Evolutionary conservation across 192 early-diverging fungal species (phyloP).

Genomic region (Backusella tarrabulga): DNA sequence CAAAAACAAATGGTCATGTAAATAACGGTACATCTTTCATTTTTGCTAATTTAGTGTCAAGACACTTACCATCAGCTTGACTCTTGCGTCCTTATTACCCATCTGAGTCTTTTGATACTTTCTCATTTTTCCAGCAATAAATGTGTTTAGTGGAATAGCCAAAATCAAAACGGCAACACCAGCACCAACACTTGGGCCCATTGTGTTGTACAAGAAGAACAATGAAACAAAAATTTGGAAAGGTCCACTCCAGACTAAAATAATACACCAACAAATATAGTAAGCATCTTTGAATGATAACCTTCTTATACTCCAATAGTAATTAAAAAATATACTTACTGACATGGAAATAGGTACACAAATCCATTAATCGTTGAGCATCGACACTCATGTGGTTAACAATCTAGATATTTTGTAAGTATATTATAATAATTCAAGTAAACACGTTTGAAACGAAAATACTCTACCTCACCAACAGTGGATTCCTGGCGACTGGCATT

Average conservation of each 20-base stretch:
- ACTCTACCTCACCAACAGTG: slow-evolving; percentile 78
- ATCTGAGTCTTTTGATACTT: slow-evolving; percentile 81
- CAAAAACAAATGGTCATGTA: background rate
- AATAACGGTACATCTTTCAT: background rate
- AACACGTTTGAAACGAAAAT: background rate
- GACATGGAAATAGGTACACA: slow-evolving; percentile 72
- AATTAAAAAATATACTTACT: slow-evolving; percentile 10
- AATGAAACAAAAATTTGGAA: slow-evolving; percentile 24
- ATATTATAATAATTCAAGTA: background rate
- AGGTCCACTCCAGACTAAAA: slow-evolving; percentile 28
- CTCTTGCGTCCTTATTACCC: slow-evolving; percentile 78
- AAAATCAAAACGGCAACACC: slow-evolving; percentile 84
- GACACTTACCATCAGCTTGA: slow-evolving; percentile 41
- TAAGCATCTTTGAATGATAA: background rate
- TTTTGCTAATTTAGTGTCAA: background rate
- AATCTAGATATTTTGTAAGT: slow-evolving; percentile 28
- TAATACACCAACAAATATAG: background rate
- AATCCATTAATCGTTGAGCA: slow-evolving; percentile 58
- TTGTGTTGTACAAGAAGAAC: slow-evolving; percentile 41
- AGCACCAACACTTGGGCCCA: slow-evolving; percentile 81
- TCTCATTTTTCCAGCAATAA: slow-evolving; percentile 64
- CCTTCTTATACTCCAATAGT: background rate
- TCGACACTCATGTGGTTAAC: slow-evolving; percentile 69
- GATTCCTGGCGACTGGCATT: slow-evolving; percentile 75
- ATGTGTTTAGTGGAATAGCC: slow-evolving; percentile 77